Conservation (phyloP, 805 yeast genomes). For the Candida sakaeoensis region DNA sequence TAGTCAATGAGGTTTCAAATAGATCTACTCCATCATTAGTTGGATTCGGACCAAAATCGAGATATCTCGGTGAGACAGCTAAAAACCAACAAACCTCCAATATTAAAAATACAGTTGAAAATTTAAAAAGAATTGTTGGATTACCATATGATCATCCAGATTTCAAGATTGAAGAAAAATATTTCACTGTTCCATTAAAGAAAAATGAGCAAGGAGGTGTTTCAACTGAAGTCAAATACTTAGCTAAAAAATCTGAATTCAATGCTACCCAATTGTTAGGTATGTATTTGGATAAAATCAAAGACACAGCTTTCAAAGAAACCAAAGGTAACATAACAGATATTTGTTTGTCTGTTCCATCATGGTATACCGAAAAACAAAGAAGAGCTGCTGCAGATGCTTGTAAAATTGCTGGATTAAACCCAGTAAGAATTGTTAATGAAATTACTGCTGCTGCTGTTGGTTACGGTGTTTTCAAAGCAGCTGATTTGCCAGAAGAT, state of each 20-base stretch:
- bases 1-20: slow-evolving; percentile 98
- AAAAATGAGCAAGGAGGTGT: slow-evolving; percentile 69
- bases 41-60: slow-evolving; percentile 85
- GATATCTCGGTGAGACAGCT: slow-evolving; percentile 93
- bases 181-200: slow-evolving; percentile 66
- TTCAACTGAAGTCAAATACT: slow-evolving; percentile 82
- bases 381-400: slow-evolving; percentile 97
- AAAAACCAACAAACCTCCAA: slow-evolving; percentile 96
- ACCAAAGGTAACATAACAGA: slow-evolving; percentile 79
- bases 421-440: slow-evolving; percentile 97
- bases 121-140: slow-evolving; percentile 90
- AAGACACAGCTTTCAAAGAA: slow-evolving; percentile 74
- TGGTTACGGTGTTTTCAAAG: slow-evolving; percentile 97
- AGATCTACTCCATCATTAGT: slow-evolving; percentile 89
- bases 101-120: slow-evolving; percentile 93
- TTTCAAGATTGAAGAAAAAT: slow-evolving; percentile 68
- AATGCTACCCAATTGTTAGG: slow-evolving; percentile 89
- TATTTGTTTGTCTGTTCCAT: slow-evolving; percentile 92
- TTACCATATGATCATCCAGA: slow-evolving; percentile 73
- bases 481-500: slow-evolving; percentile 89
- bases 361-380: slow-evolving; percentile 95
- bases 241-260: slow-evolving; percentile 74
- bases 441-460: slow-evolving; percentile 99
- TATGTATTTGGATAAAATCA: slow-evolving; percentile 90
- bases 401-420: slow-evolving; percentile 90